phyloP scores from a whole-genome alignment of 2,329 filamentous ascomycete genomes.

The Zymoseptoria ardabiliae region DNA sequence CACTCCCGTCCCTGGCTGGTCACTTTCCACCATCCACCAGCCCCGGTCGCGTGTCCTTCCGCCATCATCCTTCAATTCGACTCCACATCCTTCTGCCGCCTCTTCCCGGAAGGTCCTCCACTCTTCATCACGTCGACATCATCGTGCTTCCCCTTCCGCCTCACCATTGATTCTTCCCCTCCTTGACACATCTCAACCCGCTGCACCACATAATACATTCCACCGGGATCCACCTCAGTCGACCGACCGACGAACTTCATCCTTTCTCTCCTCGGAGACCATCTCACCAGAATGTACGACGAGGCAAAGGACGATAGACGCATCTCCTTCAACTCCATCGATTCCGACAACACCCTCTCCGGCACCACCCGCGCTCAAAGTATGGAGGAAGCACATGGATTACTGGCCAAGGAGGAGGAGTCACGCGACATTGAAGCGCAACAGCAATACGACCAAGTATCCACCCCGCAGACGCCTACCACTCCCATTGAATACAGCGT shows the following conservation, averaged over 20 bases:
- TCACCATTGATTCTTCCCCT: too few species aligned
- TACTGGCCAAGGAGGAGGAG: slow-evolving; percentile 11
- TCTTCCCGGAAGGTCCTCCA: too few species aligned
- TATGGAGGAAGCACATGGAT: slow-evolving; percentile 9
- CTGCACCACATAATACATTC: too few species aligned
- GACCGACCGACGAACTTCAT: background rate
- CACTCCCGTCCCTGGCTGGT: background rate
- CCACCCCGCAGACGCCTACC: background rate
- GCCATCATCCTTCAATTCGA: too few species aligned
- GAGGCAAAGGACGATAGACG: slow-evolving; percentile 4
- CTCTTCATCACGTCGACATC: too few species aligned
- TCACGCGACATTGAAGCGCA: background rate
- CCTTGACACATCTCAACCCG: too few species aligned
- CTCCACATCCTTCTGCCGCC: too few species aligned
- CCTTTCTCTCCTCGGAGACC: background rate
- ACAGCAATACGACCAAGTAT: slow-evolving; percentile 9
- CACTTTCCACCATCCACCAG: background rate
- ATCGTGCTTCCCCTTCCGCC: too few species aligned
- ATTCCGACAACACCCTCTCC: slow-evolving; percentile 2
- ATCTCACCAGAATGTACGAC: background rate
- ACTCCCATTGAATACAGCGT: slow-evolving; percentile 19
- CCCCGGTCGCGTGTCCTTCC: too few species aligned
- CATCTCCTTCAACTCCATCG: slow-evolving; percentile 5
- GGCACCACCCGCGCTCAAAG: slow-evolving; percentile 2
- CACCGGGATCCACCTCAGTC: too few species aligned